These are phyloP conservation scores for Fusarium aywerte DNA, from an alignment of 2,329 filamentous ascomycete species.

Conservation along the genomic window DNA sequence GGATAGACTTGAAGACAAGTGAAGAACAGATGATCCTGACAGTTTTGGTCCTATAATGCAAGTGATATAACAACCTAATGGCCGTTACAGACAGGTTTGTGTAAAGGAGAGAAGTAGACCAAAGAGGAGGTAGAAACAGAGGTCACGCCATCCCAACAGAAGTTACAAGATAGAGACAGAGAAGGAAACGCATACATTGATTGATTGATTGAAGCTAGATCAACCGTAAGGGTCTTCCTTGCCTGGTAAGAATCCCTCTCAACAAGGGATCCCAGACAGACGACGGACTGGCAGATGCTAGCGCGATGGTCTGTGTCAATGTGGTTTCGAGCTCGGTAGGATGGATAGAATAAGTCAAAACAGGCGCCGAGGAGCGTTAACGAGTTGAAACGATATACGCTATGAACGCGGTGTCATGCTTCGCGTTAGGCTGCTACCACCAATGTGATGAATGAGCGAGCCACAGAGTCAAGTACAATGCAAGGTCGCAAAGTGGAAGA, in stretches of 20 bases:
- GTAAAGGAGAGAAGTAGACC: neutral
- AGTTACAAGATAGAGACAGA: neutral
- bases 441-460: conserved; percentile 5
- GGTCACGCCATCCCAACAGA: neutral
- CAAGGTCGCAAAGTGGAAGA: neutral
- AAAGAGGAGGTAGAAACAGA: neutral
- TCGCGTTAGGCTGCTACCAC: conserved; percentile 10
- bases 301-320: conserved; percentile 16
- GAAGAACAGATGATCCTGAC: neutral
- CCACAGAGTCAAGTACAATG: neutral
- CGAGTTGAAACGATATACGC: conserved; percentile 4
- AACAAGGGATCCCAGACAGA: conserved; percentile 27
- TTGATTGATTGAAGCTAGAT: neutral
- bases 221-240: neutral
- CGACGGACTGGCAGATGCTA: conserved; percentile 12
- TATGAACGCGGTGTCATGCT: conserved; percentile 9
- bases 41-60: neutral
- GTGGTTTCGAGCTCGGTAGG: neutral
- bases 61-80: neutral
- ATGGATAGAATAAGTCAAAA: neutral
- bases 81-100: neutral
- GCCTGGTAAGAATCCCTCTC: conserved; percentile 9
- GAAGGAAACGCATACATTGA: conserved; percentile 23
- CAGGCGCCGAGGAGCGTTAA: neutral
- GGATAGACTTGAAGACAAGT: neutral